Percentiles rank a stretch among this genome's conserved stretches.
Conservation (phyloP, 192 early-diverging fungal species). For the Coemansia sp. region DNA sequence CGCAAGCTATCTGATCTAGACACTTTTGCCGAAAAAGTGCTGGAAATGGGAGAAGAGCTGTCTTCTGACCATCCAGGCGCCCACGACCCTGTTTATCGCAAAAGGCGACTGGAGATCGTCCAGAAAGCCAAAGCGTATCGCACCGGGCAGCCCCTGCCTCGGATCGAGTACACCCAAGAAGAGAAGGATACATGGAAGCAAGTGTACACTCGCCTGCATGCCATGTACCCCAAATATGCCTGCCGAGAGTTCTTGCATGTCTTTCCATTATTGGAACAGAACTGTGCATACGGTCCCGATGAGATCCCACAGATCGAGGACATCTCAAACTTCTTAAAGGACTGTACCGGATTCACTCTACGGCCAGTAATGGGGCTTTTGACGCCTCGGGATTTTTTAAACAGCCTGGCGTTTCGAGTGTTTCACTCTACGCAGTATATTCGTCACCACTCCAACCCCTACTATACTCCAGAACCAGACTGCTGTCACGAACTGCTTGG, state of each 20-base stretch:
- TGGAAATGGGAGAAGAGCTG: constrained; percentile 88
- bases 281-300: constrained; percentile 82
- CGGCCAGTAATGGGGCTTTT: constrained; percentile 93
- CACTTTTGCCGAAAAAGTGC: constrained; percentile 84
- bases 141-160: constrained; percentile 73
- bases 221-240: constrained; percentile 79
- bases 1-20: constrained; percentile 90
- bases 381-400: constrained; percentile 90
- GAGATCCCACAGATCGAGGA: constrained; percentile 88
- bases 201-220: constrained; percentile 71
- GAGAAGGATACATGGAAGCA: constrained; percentile 85
- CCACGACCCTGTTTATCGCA: constrained; percentile 79
- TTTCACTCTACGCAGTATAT: constrained; percentile 98
- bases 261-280: constrained; percentile 83
- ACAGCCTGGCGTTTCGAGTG: constrained; percentile 93
- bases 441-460: constrained; percentile 84
- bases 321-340: constrained; percentile 88
- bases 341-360: constrained; percentile 90
- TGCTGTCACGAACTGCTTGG: constrained; percentile 95
- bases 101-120: constrained; percentile 79
- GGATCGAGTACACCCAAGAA: constrained; percentile 72
- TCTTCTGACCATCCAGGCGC: constrained; percentile 93
- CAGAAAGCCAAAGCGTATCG: constrained; percentile 76
- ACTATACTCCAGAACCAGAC: constrained; percentile 94
- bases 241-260: constrained; percentile 91